Evolutionary conservation across 306 rosid genomes (phyloP), one percentile per base, ranked within the genome.

Genomic region (Ochetophila trinervis): DNA sequence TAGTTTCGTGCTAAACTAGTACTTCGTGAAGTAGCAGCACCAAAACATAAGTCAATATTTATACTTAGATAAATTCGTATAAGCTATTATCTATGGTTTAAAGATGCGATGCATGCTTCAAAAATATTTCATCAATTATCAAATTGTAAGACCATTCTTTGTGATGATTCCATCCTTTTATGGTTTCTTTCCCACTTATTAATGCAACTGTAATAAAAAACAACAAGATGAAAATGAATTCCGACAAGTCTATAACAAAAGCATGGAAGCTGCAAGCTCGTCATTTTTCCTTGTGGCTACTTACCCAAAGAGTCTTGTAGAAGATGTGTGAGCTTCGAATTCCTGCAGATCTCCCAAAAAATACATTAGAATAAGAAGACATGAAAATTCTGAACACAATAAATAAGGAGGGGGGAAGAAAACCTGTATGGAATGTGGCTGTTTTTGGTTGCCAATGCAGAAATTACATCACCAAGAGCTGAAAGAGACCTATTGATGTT

Each of bases 251-350:
- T 50, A 50, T 23, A 44, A 56, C 2, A 40, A 27, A 42, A 14
- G 42, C n/a, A 37, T 22, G 21, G n/a, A 67, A 24, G 32, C 63
- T 3, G 35, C 61, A 23, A 66, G 62, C 22, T 37, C 42, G 13
- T 40, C 16, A 9, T 20, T 22, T 8, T 37, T 40, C 37, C 7
- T 20, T 66, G 53, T 5, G 0, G 53, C 40, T 42, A 35, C 63
- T 42, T 55, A 72, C 76, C 76, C 57, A 72, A 42, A 53, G 76
- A 72, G 57, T 62, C 67, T 63, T 72, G 76, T 44, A 72, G 76
- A 17, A 72, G 42, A 17, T 56, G 76, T 9, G 76, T 72, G 34
- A 72, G 70, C 70, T 72, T 72, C 40, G 70, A 62, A 48, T 72
- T 72, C 57, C 76, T 56, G 63, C 54, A 17, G 53, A 55, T 27